phyloP scores from a whole-genome alignment of 257 asterid genomes.

The Solanum etuberosum region DNA sequence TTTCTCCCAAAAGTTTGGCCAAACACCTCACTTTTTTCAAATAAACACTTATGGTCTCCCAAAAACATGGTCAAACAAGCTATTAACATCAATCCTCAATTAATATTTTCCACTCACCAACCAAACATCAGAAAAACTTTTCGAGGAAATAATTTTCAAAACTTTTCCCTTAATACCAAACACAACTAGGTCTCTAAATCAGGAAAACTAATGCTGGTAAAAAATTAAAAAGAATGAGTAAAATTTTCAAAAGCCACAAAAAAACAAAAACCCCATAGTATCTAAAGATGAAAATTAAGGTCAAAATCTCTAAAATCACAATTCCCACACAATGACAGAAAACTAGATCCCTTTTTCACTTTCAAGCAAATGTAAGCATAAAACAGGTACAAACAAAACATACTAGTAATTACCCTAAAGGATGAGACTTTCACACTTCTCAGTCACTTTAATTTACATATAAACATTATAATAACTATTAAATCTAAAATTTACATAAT shows the following conservation, averaged over 20 bases:
- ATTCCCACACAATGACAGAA: neutral
- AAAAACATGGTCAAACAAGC: neutral
- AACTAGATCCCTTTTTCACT: neutral
- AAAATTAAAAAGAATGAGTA: neutral
- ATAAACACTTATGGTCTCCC: neutral
- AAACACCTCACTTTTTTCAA: neutral
- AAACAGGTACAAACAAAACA: neutral
- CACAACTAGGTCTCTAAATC: neutral
- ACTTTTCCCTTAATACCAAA: neutral
- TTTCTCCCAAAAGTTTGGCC: neutral
- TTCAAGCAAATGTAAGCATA: neutral
- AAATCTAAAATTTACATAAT: neutral
- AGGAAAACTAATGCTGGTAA: neutral
- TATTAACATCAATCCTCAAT: neutral
- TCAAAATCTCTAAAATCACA: neutral
- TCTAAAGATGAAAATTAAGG: neutral
- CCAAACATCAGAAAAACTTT: neutral
- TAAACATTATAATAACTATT: neutral
- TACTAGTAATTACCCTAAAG: neutral
- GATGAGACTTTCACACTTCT: neutral
- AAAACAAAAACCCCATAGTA: neutral
- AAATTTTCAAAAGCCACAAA: neutral
- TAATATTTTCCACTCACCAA: neutral
- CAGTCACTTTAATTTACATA: neutral
- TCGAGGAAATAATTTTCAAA: neutral